Conservation (phyloP, 2,329 filamentous ascomycete genomes). For the Colletotrichum sp. region DNA sequence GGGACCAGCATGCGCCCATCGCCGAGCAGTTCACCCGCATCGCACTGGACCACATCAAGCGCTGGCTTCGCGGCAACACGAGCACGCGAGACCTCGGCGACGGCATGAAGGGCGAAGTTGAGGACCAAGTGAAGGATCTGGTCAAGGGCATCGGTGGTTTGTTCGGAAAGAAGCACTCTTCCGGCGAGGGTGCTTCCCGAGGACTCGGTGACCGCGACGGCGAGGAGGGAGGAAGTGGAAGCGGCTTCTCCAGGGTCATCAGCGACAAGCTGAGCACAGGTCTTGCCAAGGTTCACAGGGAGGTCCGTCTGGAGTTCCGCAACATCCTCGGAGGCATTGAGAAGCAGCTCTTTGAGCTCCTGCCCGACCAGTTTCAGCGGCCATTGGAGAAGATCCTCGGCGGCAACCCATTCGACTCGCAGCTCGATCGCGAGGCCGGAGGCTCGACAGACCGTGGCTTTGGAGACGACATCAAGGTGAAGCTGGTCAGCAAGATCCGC, state of each 20-base stretch:
- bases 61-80: constrained; percentile 48
- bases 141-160: constrained; percentile 48
- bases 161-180: constrained; percentile 39
- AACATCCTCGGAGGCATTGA: constrained; percentile 48
- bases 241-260: constrained; percentile 50
- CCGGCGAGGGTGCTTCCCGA: constrained; percentile 34
- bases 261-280: constrained; percentile 52
- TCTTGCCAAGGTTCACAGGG: constrained; percentile 46
- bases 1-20: constrained; percentile 46
- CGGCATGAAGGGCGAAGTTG: constrained; percentile 47
- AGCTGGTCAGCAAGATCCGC: constrained; percentile 49
- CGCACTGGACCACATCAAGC: constrained; percentile 51
- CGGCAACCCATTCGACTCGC: constrained; percentile 49
- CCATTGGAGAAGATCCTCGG: constrained; percentile 52
- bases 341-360: constrained; percentile 49
- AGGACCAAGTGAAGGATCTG: constrained; percentile 48
- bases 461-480: constrained; percentile 47
- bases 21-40: constrained; percentile 52
- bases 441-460: constrained; percentile 40
- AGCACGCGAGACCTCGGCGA: constrained; percentile 46
- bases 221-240: constrained; percentile 28
- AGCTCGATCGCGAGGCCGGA: constrained; percentile 42
- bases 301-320: constrained; percentile 52
- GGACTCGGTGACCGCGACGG: constrained; percentile 33
- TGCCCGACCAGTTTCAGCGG: constrained; percentile 47